A percentile compares a stretch with the other conserved stretches of the same genome.
Conservation (phyloP, 352 stramenopile genomes). For the Blastocystis sp. region DNA sequence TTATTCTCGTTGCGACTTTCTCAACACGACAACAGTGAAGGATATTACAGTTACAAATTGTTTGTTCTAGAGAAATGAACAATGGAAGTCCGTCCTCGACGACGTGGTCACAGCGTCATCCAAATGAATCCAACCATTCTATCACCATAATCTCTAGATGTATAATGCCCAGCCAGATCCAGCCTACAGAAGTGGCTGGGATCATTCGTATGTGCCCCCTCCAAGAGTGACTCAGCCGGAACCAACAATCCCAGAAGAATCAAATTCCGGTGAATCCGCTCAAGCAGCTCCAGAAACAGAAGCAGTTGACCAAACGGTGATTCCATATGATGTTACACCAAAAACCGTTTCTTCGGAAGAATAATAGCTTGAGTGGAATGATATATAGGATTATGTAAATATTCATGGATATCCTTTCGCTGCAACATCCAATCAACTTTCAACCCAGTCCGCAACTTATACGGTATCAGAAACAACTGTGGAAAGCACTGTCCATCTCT, state of each 20-base stretch:
- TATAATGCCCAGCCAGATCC: background rate
- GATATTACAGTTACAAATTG: background rate
- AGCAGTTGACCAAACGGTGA: background rate
- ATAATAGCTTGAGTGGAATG: too few species aligned
- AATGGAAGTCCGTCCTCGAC: background rate
- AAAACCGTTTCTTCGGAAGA: too few species aligned
- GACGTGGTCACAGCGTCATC: constrained; percentile 32
- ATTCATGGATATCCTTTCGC: too few species aligned
- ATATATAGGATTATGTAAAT: too few species aligned
- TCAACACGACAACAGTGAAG: background rate
- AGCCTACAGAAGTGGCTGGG: constrained; percentile 19
- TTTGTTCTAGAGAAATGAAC: background rate
- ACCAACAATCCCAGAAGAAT: background rate
- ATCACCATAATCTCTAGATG: background rate
- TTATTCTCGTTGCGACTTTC: background rate
- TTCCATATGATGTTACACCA: too few species aligned
- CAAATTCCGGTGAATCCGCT: background rate
- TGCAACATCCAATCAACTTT: background rate
- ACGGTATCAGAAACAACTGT: background rate
- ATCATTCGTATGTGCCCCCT: constrained; percentile 21
- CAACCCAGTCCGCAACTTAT: background rate
- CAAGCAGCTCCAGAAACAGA: background rate
- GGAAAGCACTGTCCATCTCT: background rate
- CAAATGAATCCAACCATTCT: background rate
- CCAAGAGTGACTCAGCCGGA: background rate